Base-by-base conservation (phyloP, 2,329 filamentous ascomycete species). In the Coleophoma crateriformis region DNA sequence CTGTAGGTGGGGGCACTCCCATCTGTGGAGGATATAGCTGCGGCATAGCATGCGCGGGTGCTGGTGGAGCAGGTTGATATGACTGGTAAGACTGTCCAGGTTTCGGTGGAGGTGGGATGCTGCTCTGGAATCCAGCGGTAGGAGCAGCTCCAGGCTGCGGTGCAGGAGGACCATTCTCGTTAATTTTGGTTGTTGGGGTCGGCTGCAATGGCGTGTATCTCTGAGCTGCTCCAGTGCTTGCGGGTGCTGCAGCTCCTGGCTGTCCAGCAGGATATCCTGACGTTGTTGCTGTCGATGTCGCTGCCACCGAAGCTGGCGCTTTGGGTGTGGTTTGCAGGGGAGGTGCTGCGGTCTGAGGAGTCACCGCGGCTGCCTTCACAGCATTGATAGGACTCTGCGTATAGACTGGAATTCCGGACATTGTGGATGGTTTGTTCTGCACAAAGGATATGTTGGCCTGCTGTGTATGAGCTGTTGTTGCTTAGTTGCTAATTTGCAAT, bases 331-430 rank as follows among this genome's bases (percentile, higher is more conserved):
- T 52, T 58, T 51, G 48, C 50, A 50, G 51, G 53, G 52, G 55
- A 42, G 39, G 19, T 7, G 39, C n/a, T 6, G 58, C 55, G 14
- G 75, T 80, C 55, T 76, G 64, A 27, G 76, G 71, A 17, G 75
- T 77, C 39, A 67, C 61, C 33, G 70, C 76, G 14, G 70, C 69
- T 45, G 78, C 70, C 66, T 81, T 82, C 6, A 74, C 68, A 35
- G 77, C 74, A 58, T 71, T 77, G 64, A 84, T 81, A 42, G 81
- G 81, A 62, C 78, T 81, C 48, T 76, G 65, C 34, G 73, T 76
- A 65, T 82, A 81, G 39, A 84, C 74, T 44, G 75, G 77, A 53
- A 85, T 76, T n/a, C 79, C 74, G 45, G 80, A 72, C 81, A 84
- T 84, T n/a, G 43, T 68, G 60, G 39, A 39, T 17, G 27, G 33